Evolutionary conservation across 768 basidiomycete genomes (phyloP).

Genomic region (Kwoniella sp.): DNA sequence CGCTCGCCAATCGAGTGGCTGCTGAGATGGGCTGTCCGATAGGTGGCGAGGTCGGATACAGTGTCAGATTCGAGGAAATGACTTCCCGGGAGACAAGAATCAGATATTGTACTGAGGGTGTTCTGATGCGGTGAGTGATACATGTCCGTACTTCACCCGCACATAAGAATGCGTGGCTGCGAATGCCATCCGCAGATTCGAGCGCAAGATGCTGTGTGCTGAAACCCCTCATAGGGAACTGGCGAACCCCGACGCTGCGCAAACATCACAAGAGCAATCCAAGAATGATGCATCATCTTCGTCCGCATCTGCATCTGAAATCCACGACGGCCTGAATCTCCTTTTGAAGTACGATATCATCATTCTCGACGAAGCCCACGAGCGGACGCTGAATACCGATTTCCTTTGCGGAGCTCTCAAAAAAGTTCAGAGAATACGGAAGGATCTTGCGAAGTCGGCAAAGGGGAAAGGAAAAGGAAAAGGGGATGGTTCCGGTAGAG

Average conservation of each 20-base stretch:
- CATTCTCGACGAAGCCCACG: conserved; percentile 95
- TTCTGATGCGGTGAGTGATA: conserved; percentile 49
- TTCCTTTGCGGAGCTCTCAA: conserved; percentile 89
- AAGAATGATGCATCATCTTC: conserved; percentile 7
- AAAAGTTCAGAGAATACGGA: conserved; percentile 70
- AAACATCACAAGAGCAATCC: not conserved
- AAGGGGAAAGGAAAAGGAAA: conserved; percentile 26
- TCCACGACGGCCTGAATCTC: conserved; percentile 49
- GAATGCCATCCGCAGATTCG: too few relatives aligned
- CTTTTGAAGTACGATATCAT: conserved; percentile 82
- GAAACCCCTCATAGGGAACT: conserved; percentile 42
- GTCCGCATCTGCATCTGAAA: not conserved
- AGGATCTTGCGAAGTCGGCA: conserved; percentile 53
- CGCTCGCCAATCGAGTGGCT: conserved; percentile 48
- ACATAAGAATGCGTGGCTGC: too few relatives aligned
- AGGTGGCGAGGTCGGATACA: conserved; percentile 53
- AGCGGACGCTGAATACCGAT: conserved; percentile 91
- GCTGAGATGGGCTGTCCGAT: conserved; percentile 50
- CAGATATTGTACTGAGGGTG: conserved; percentile 53
- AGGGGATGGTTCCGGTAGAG: conserved; percentile 58
- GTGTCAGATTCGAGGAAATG: conserved; percentile 53
- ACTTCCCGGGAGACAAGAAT: conserved; percentile 39
- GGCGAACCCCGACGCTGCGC: conserved; percentile 24
- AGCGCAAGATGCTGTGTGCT: too few relatives aligned
- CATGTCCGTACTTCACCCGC: too few relatives aligned